Evolutionary conservation across 1,284 basidiomycete genomes (phyloP), one percentile per base, ranked within the genome.

Genomic region (Dichomitus squalens): DNA sequence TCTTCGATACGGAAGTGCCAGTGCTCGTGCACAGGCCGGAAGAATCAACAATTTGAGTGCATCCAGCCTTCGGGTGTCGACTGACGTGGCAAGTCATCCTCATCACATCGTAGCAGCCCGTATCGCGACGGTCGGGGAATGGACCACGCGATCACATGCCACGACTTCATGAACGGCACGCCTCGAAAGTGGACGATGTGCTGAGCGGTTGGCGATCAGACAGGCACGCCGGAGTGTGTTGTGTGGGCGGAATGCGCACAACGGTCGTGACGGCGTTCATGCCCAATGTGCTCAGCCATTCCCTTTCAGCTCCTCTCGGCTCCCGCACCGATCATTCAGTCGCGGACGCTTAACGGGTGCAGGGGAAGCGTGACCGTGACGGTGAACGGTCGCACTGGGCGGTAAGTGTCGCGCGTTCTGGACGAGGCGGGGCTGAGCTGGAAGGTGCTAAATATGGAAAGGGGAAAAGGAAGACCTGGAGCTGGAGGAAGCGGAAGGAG

Each of bases 371-470:
- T 84, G 57, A 80, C 77, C 43, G 73, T 92, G 65, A 85, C 87
- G 49, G 79, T 90, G 68, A 93, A 93, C 69, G 90, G 90, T 58
- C 77, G 86, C 68, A 75, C 73, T 9, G 88, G 88, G 59, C 84
- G 91, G 66, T 78, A 88, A 68, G 84, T 91, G 52, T 88, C 84
- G 16, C 90, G 89, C 70, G 81, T 92, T 56, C 70, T 92, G 70
- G 87, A 88, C 69, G 74, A 70, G 58, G 76, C 76, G 50, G 88
- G 88, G 61, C 77, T 74, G 62, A 75, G 73, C 59, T 70, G 91
- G 76, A 89, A 93, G 75, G 79, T 87, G 52, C 75, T 92, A 66
- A 91, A 93, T 77, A 78, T 93, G 75, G 90, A 90, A n/a, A 75
- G 87, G 81, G 51, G 82, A 83, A 64, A 81, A 81, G 64, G 79